phyloP scores from a whole-genome alignment of 169 alveolate genomes.

The Sarcocystis neurona region DNA sequence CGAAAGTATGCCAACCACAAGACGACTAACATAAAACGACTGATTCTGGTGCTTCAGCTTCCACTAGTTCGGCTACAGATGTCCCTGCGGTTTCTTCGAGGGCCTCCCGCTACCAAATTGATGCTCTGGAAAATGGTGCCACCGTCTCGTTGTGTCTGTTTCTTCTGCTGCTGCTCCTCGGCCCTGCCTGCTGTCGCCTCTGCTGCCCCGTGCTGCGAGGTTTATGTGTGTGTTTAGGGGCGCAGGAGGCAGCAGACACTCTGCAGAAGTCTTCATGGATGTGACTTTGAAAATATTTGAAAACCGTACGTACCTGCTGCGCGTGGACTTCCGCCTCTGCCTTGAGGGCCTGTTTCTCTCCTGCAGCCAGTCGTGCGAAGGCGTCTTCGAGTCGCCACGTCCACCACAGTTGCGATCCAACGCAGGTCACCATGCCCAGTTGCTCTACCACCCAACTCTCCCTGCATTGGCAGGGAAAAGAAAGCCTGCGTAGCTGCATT shows the following conservation, averaged over 20 bases:
- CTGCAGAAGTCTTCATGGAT: background rate
- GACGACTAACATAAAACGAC: too few relatives aligned
- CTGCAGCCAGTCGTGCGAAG: constrained; percentile 88
- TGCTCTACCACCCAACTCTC: constrained; percentile 82
- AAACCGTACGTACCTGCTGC: constrained; percentile 52
- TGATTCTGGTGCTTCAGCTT: too few relatives aligned
- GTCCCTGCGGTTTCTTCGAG: too few relatives aligned
- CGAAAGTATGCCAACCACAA: too few relatives aligned
- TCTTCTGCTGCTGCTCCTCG: too few relatives aligned
- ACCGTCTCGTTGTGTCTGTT: too few relatives aligned
- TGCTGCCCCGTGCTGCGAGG: background rate
- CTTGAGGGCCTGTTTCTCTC: constrained; percentile 94
- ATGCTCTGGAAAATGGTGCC: too few relatives aligned
- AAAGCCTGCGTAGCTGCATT: too few relatives aligned
- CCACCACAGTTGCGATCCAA: constrained; percentile 93
- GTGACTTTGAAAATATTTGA: too few relatives aligned
- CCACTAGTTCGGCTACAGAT: too few relatives aligned
- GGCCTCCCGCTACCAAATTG: too few relatives aligned
- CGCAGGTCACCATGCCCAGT: constrained; percentile 90
- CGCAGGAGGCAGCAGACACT: background rate
- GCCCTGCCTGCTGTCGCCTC: background rate
- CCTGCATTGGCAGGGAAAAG: constrained; percentile 44
- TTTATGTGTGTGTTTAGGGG: background rate
- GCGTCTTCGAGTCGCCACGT: constrained; percentile 94
- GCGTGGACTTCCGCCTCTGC: constrained; percentile 70